Base-by-base conservation (phyloP, 169 alveolate species). In the Besnoitia besnoiti region DNA sequence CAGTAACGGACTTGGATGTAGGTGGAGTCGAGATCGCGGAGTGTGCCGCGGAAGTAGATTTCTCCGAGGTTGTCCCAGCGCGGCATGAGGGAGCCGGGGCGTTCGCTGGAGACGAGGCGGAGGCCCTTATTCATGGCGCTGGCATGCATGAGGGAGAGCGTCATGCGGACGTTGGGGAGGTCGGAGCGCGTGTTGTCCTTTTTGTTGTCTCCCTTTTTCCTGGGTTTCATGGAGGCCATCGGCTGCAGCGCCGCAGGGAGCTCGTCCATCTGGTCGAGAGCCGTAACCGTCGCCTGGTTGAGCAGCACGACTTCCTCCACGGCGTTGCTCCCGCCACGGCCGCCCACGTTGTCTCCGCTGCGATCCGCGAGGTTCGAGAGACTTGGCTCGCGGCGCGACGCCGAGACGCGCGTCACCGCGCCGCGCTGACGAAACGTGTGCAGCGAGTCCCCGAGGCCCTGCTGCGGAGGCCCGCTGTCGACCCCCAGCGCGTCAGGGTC, bases 21-120 rank as follows among this genome's bases (percentile, higher is more conserved):
- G 40, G 93, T 44, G 42, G 90, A 40, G 76, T 90, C 93, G 49
- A 90, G 84, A 50, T 90, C 93, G 27, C 87, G 27, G 80, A 90
- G 87, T 16, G 93, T 90, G 42, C 93, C 93, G 27, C 93, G 46
- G 76, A 90, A 90, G 84, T 80, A 90, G 39, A 90, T 80, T 47
- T 90, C 93, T 40, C 93, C 93, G 35, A 90, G 51, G 80, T 90
- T 90, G 61, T 90, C 93, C 93, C 93, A 90, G 14, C 35, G 12
- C 16, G 93, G 93, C n/a, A 73, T n/a, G 3, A 4, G 35, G 62
- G 80, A 3, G 47, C 27, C 82, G 21, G 59, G 46, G n/a, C 42
- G 93, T 10, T 90, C 93, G 27, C 50, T 37, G 47, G 93, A 42
- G 39, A 51, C 62, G 21, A 90, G 30, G 21, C 49, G 16, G 67